A percentile compares a stretch with the other conserved stretches of the same genome.
Conservation (phyloP, 1,284 basidiomycete genomes). For the Trichosporon inkin region DNA sequence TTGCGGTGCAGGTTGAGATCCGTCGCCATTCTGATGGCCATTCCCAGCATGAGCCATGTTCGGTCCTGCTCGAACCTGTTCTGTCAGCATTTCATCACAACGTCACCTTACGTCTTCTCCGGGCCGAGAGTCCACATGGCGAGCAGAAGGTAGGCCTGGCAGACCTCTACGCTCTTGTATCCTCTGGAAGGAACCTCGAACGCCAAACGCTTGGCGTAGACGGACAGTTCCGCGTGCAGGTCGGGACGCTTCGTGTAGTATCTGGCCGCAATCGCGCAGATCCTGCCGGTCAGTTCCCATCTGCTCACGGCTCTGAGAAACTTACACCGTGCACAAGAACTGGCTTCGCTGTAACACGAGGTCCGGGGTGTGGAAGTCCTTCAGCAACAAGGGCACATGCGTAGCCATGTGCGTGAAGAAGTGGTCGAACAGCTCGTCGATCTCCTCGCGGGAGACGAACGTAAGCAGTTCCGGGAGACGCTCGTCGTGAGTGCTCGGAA, state of each 20-base stretch:
- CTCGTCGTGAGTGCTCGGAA: conserved; percentile 14
- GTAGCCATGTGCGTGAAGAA: conserved; percentile 55
- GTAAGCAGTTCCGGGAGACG: conserved; percentile 73
- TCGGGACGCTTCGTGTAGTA: conserved; percentile 82
- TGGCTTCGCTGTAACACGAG: conserved; percentile 87
- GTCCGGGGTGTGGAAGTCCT: conserved; percentile 83
- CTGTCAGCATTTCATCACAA: neutral
- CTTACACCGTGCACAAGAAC: conserved; percentile 86
- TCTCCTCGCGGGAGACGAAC: conserved; percentile 76
- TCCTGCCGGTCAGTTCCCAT: conserved; percentile 27
- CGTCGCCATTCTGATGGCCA: conserved; percentile 74
- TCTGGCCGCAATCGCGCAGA: conserved; percentile 88
- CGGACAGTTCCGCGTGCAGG: conserved; percentile 72
- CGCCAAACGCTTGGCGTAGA: conserved; percentile 83
- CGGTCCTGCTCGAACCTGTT: conserved; percentile 84
- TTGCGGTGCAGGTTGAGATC: conserved; percentile 94
- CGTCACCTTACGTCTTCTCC: conserved; percentile 61
- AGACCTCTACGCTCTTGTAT: conserved; percentile 94
- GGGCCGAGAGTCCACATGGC: conserved; percentile 83
- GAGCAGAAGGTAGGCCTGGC: conserved; percentile 81
- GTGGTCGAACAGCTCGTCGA: conserved; percentile 86
- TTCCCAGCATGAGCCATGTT: conserved; percentile 82
- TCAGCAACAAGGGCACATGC: conserved; percentile 61
- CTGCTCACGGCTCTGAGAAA: conserved; percentile 20
- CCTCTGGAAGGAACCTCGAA: conserved; percentile 71